Evolutionary conservation across 257 asterid genomes (phyloP).

Genomic region (Forsythia viridissima): DNA sequence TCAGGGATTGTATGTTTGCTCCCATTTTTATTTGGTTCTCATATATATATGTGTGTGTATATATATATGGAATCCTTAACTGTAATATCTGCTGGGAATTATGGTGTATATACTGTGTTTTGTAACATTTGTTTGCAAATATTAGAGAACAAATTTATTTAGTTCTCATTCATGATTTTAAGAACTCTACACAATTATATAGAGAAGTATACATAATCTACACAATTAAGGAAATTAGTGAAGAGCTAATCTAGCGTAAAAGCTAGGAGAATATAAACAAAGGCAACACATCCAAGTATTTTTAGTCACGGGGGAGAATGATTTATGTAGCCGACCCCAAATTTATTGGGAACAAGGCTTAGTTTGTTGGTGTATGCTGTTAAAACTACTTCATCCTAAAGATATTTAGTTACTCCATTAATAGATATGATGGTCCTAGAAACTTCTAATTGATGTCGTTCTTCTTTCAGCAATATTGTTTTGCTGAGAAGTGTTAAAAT

Average conservation of each 20-base stretch:
- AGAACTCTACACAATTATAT: background rate
- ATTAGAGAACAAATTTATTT: background rate
- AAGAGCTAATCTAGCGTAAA: background rate
- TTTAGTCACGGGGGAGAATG: background rate
- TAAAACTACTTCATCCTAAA: no score
- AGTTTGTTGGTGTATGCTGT: background rate
- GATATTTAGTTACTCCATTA: background rate
- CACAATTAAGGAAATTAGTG: background rate
- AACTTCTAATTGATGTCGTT: background rate
- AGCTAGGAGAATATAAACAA: background rate
- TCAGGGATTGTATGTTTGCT: background rate
- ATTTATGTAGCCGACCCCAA: no score
- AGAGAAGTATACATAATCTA: background rate
- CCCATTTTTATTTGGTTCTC: background rate
- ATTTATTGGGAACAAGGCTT: background rate
- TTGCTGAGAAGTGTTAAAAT: background rate
- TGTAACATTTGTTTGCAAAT: background rate
- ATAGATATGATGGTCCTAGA: background rate
- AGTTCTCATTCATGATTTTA: background rate
- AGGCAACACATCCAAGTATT: background rate
- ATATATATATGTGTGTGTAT: background rate
- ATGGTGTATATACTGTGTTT: background rate
- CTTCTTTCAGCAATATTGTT: background rate
- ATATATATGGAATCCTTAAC: no score
- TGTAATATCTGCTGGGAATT: background rate